Evolutionary conservation across 1,284 basidiomycete genomes (phyloP), one percentile per base, ranked within the genome.

Genomic region (Papiliotrema terrestris): DNA sequence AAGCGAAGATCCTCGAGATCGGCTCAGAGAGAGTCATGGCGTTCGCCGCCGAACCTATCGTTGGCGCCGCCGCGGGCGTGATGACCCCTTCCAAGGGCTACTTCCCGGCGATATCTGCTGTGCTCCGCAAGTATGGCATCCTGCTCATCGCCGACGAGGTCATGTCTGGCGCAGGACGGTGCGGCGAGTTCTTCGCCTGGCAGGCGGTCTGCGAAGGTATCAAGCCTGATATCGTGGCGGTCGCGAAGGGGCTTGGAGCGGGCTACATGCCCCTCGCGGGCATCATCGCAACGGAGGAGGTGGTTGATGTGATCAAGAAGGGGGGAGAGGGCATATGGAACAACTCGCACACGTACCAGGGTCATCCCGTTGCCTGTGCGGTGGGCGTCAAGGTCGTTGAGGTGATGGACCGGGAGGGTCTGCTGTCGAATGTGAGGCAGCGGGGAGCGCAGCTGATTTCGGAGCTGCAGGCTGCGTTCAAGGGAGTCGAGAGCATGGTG

Each of bases 261-360:
- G 90, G 88, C 22, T 92, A 91, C 74, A 86, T 83, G 8, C 80
- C 88, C n/a, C 89, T 92, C 51, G 88, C 88, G 14, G 89, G 88
- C 0, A 80, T 89, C 3, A 81, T 92, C 43, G 81, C 91, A 70
- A 85, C 83, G n/a, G 81, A 84, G 61, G 80, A 80, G 54, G 82
- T 93, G 37, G 84, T 86, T 1, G 80, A 83, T 52, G 88, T 85
- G 4, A 81, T 93, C 56, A n/a, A n/a, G n/a, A 79, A 81, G 8
- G 81, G 80, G 54, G 79, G 83, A 38, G 83, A 84, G 8, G 88
- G 87, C 2, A 59, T 58, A 19, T 71, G 69, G 45, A 52, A 87
- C 69, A 89, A 91, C 69, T 90, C 89, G 0, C 89, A 91, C 72
- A 92, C 90, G 0, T 93, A 89, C 71, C 89, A 91, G 79, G 86